Conservation (phyloP, 2,329 filamentous ascomycete genomes). For the Talaromyces islandicus region DNA sequence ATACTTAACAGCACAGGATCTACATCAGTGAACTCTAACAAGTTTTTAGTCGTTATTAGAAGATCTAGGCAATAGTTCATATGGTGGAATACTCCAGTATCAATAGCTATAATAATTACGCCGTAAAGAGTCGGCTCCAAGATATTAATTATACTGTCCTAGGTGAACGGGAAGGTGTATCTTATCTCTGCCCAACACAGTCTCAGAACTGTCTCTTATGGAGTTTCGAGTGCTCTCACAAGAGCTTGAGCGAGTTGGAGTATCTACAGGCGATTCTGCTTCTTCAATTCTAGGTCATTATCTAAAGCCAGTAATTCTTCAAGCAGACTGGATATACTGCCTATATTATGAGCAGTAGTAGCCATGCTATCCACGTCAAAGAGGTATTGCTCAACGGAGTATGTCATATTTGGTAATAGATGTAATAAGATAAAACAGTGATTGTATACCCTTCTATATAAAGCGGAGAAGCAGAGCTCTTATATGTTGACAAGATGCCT, state of each 20-base stretch:
- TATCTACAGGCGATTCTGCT: constrained; percentile 7
- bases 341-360: constrained; percentile 8
- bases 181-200: constrained; percentile 41
- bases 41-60: neutral
- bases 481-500: neutral
- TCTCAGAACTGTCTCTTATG: too few relatives aligned
- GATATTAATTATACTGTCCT: neutral
- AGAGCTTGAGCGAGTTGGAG: constrained; percentile 15
- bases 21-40: neutral
- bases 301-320: constrained; percentile 2
- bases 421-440: neutral
- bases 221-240: constrained; percentile 35
- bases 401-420: constrained; percentile 1
- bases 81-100: neutral
- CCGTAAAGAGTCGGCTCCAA: neutral
- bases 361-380: neutral
- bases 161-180: neutral
- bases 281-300: neutral
- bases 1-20: neutral
- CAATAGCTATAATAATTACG: neutral
- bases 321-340: neutral
- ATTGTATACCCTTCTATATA: neutral
- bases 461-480: neutral
- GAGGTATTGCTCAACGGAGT: neutral
- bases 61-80: neutral